Conservation (phyloP, 2,329 filamentous ascomycete genomes). For the Pyrenophora seminiperda region DNA sequence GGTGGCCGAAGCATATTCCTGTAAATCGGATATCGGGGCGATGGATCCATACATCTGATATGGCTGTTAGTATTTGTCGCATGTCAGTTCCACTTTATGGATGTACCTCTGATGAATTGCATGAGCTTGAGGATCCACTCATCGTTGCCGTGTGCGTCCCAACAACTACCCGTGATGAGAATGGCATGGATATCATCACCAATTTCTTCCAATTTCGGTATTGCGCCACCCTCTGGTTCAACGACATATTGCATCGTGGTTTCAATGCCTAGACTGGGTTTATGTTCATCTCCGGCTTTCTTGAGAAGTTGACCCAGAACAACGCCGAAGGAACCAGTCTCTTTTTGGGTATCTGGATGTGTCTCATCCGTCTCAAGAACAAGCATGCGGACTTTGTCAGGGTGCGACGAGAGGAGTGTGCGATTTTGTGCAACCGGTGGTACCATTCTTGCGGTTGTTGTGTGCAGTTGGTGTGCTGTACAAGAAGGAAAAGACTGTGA, state of each 20-base stretch:
- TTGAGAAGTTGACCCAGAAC: conserved; percentile 60
- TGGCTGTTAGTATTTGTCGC: conserved; percentile 3
- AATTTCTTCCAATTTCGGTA: conserved; percentile 57
- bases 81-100: background rate
- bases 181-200: conserved; percentile 51
- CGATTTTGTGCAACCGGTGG: conserved; percentile 28
- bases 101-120: conserved; percentile 53
- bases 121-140: conserved; percentile 53
- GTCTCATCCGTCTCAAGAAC: conserved; percentile 65
- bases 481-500: background rate
- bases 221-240: conserved; percentile 42
- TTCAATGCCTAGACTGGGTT: conserved; percentile 61
- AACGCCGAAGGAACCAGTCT: conserved; percentile 60
- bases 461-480: conserved; percentile 2
- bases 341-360: conserved; percentile 57
- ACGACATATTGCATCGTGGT: conserved; percentile 63
- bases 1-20: conserved; percentile 57
- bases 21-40: conserved; percentile 58
- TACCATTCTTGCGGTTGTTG: conserved; percentile 22
- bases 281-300: conserved; percentile 57
- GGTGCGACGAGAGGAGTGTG: conserved; percentile 29
- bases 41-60: conserved; percentile 55
- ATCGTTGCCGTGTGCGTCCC: conserved; percentile 55
- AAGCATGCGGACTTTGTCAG: conserved; percentile 52
- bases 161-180: conserved; percentile 55